Conservation (phyloP, 148 eudicot species). For the Rhododendron mucronatum region DNA sequence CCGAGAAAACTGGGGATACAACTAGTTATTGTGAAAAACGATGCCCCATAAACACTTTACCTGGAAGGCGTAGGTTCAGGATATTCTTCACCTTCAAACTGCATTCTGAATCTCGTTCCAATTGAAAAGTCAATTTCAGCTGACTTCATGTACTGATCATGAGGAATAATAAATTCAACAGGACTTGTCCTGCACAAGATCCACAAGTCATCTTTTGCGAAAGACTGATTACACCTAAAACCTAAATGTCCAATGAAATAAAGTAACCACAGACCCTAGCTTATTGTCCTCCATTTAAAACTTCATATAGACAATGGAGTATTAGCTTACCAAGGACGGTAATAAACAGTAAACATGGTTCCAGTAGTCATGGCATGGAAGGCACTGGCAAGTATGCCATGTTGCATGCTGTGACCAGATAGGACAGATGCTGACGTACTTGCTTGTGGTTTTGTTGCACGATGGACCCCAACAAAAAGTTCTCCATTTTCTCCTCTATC, state of each 20-base stretch:
- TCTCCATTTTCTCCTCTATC: slow-evolving; percentile 16
- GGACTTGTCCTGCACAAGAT: slow-evolving; percentile 16
- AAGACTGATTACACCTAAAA: neutral
- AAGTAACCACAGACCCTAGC: neutral
- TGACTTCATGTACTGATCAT: slow-evolving; percentile 12
- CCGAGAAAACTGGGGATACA: neutral
- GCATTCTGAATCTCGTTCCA: slow-evolving; percentile 20
- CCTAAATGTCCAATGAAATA: neutral
- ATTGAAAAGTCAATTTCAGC: slow-evolving; percentile 11
- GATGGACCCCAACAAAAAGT: slow-evolving; percentile 18
- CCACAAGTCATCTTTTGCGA: neutral
- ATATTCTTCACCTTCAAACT: slow-evolving; percentile 6
- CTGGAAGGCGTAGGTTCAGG: neutral
- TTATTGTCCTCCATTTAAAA: neutral
- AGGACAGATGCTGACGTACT: slow-evolving; percentile 7
- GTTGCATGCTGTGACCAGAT: slow-evolving; percentile 18
- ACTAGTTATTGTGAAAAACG: neutral
- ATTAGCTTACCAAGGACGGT: slow-evolving; percentile 17
- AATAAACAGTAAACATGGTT: slow-evolving; percentile 19
- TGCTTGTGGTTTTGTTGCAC: neutral
- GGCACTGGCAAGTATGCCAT: slow-evolving; percentile 21
- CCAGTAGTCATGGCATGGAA: slow-evolving; percentile 12
- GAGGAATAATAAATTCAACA: slow-evolving; percentile 10
- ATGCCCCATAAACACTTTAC: slow-evolving; percentile 2
- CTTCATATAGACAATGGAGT: neutral